Conservation (phyloP, 2,329 filamentous ascomycete genomes). For the Penicillium thymicola region DNA sequence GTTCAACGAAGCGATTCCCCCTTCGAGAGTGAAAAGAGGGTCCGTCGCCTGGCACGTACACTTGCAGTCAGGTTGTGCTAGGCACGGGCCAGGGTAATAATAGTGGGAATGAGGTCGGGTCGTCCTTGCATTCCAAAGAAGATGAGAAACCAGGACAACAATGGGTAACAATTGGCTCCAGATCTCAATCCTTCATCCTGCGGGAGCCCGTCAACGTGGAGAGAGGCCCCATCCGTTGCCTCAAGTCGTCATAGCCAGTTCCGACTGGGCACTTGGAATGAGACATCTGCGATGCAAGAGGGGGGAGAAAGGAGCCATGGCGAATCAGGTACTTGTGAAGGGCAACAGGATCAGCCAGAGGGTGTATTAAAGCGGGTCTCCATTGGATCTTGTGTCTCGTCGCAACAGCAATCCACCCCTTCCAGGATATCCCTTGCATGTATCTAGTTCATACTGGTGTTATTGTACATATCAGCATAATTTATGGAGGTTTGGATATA, state of each 20-base stretch:
- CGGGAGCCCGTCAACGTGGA: conserved; percentile 35
- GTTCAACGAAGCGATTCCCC: conserved; percentile 14
- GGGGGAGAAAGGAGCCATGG: conserved; percentile 17
- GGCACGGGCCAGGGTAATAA: conserved; percentile 26
- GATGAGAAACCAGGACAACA: conserved; percentile 20
- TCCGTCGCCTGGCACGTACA: conserved; percentile 23
- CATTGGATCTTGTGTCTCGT: conserved; percentile 27
- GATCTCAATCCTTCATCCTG: conserved; percentile 21
- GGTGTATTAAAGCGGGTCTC: conserved; percentile 22
- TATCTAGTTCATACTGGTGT: conserved; percentile 16
- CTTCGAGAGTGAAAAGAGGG: conserved; percentile 26
- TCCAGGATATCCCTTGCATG: conserved; percentile 22
- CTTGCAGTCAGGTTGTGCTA: conserved; percentile 10
- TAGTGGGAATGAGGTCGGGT: conserved; percentile 25
- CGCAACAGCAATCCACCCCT: conserved; percentile 21
- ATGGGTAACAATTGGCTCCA: conserved; percentile 26
- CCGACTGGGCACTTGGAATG: conserved; percentile 27
- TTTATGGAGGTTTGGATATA: conserved; percentile 19
- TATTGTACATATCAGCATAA: conserved; percentile 9
- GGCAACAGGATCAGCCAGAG: conserved; percentile 29
- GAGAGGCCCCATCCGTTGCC: conserved; percentile 24
- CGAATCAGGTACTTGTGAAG: conserved; percentile 25
- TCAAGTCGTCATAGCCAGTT: conserved; percentile 28
- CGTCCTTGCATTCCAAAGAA: conserved; percentile 41
- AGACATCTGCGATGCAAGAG: conserved; percentile 30